Evolutionary conservation across 179 eudicot genomes (phyloP).

Genomic region (Nepenthes alata): DNA sequence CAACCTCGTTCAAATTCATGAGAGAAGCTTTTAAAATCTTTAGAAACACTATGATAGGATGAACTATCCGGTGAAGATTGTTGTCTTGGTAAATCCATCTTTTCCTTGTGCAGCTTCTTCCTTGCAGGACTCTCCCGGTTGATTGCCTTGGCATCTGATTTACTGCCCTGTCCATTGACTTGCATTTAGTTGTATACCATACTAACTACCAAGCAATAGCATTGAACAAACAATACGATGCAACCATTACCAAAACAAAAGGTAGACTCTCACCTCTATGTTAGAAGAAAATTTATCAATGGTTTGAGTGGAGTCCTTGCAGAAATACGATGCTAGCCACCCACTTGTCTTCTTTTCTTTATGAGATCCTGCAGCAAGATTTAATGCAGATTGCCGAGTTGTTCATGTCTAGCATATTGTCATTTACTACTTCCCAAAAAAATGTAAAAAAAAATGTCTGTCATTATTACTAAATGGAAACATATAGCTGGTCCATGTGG

Average conservation of each 20-base stretch:
- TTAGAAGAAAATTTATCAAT: conserved; percentile 11
- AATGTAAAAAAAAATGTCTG: no score
- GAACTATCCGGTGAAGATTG: conserved; percentile 16
- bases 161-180: conserved; percentile 19
- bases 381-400: no score
- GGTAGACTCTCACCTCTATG: conserved; percentile 18
- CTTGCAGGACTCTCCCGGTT: conserved; percentile 23
- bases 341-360: conserved; percentile 38
- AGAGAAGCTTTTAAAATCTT: conserved; percentile 48
- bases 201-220: conserved; percentile 2
- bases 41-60: conserved; percentile 18
- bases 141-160: conserved; percentile 16
- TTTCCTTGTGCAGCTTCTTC: conserved; percentile 19
- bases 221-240: background rate
- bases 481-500: no score
- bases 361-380: conserved; percentile 23
- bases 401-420: no score
- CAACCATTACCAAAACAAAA: background rate
- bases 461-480: no score
- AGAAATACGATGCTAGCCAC: conserved; percentile 34
- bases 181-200: conserved; percentile 1
- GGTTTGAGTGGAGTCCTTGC: conserved; percentile 26
- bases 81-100: conserved; percentile 13
- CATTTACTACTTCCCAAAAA: no score
- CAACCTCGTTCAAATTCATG: conserved; percentile 55